phyloP scores from a whole-genome alignment of 306 rosid genomes.

The Rosa chinensis region DNA sequence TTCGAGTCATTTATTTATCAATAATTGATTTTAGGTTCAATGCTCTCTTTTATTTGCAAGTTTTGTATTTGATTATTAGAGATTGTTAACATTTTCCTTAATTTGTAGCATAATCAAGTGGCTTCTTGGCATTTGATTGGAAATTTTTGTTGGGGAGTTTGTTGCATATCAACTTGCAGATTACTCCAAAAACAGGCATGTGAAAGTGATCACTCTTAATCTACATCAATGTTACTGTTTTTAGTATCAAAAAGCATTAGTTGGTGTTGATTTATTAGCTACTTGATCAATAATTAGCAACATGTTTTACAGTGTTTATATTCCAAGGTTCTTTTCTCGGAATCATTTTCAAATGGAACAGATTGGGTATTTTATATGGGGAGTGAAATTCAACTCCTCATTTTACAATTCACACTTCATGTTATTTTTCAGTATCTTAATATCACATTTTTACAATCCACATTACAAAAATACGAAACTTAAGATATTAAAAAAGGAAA shows the following conservation, averaged over 20 bases:
- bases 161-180: conserved; percentile 13
- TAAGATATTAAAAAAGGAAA: too few relatives aligned
- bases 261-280: background rate
- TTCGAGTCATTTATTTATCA: background rate
- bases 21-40: background rate
- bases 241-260: background rate
- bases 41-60: background rate
- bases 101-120: background rate
- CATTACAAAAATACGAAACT: too few relatives aligned
- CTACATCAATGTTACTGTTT: background rate
- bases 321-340: too few relatives aligned
- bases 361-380: too few relatives aligned
- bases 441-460: too few relatives aligned
- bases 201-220: background rate
- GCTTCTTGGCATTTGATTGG: background rate
- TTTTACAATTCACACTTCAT: too few relatives aligned
- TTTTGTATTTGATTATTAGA: background rate
- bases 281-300: background rate
- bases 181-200: conserved; percentile 9
- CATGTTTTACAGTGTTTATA: background rate
- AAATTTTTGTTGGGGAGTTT: background rate
- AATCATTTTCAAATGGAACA: too few relatives aligned
- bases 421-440: too few relatives aligned
- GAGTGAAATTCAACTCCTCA: too few relatives aligned
- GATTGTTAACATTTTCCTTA: background rate